These are phyloP conservation scores for Aspergillus saccharolyticus DNA, from an alignment of 495 filamentous ascomycete genomes.

Conservation along the genomic window DNA sequence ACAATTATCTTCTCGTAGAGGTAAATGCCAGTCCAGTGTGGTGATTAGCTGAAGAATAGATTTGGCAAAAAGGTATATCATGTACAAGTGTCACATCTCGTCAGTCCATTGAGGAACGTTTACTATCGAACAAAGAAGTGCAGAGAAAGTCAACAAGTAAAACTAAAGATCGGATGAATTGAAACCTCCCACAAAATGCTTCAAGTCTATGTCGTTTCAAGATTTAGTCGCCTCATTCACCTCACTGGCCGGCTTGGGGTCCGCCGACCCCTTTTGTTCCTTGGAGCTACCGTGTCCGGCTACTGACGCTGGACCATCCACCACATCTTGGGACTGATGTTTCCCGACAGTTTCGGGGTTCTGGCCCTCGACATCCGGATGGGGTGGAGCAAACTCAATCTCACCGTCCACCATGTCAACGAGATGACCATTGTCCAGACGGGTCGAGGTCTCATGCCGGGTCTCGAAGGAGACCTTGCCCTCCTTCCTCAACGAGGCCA, in stretches of 20 bases:
- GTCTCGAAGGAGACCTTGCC: conserved; percentile 95
- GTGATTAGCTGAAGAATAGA: too few species aligned
- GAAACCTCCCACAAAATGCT: conserved; percentile 13
- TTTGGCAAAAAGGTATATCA: conserved; percentile 11
- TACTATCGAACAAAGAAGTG: conserved; percentile 15
- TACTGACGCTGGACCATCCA: conserved; percentile 42
- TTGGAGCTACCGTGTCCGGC: conserved; percentile 61
- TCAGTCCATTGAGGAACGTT: conserved; percentile 15
- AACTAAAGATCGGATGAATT: conserved; percentile 3
- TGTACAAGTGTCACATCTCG: conserved; percentile 21
- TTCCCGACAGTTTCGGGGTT: conserved; percentile 57
- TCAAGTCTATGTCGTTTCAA: conserved; percentile 15
- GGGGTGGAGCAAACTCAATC: conserved; percentile 60
- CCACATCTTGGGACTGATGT: conserved; percentile 33
- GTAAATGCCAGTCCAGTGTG: too few species aligned
- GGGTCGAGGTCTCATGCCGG: conserved; percentile 84
- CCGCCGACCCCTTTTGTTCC: conserved; percentile 47
- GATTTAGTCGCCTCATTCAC: conserved; percentile 59
- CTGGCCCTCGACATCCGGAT: conserved; percentile 74
- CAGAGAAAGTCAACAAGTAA: conserved; percentile 11
- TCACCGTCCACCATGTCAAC: conserved; percentile 62
- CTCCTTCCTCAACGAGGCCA: conserved; percentile 64
- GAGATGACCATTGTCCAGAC: conserved; percentile 40
- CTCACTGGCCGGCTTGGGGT: conserved; percentile 71
- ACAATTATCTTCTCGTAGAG: not conserved